These are phyloP conservation scores for Smittium culicis DNA, from an alignment of 371 early-diverging fungal genomes.

Conservation along the genomic window DNA sequence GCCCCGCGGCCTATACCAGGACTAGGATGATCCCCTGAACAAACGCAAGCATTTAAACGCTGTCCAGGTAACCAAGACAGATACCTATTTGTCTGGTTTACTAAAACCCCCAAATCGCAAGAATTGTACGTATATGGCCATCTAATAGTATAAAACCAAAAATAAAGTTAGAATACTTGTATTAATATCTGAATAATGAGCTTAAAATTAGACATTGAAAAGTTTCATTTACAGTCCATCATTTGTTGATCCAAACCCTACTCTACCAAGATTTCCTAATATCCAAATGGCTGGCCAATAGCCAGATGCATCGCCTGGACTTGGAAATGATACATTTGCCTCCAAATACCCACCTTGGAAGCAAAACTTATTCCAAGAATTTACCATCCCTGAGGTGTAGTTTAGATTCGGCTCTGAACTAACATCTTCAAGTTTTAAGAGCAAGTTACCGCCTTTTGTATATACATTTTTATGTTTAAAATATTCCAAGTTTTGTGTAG, in stretches of 20 bases:
- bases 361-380: slow-evolving; percentile 47
- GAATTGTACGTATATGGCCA: slow-evolving; percentile 42
- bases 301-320: slow-evolving; percentile 30
- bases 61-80: slow-evolving; percentile 34
- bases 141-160: too few species aligned
- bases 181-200: too few species aligned
- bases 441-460: slow-evolving; percentile 34
- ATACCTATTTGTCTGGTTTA: slow-evolving; percentile 35
- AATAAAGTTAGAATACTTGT: too few species aligned
- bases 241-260: slow-evolving; percentile 40
- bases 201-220: too few species aligned
- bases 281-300: slow-evolving; percentile 46
- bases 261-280: slow-evolving; percentile 41
- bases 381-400: slow-evolving; percentile 40
- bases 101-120: slow-evolving; percentile 37
- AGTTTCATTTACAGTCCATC: slow-evolving; percentile 29
- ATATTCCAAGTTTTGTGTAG: slow-evolving; percentile 35
- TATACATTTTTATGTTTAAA: slow-evolving; percentile 33
- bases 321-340: slow-evolving; percentile 39
- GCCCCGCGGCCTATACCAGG: slow-evolving; percentile 41
- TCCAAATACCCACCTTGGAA: slow-evolving; percentile 44
- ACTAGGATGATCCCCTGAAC: slow-evolving; percentile 36
- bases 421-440: slow-evolving; percentile 32
- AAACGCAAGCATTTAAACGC: slow-evolving; percentile 38
- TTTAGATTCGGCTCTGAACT: slow-evolving; percentile 27